phyloP scores from a whole-genome alignment of 2,329 filamentous ascomycete genomes.

The Bisporella sp. region DNA sequence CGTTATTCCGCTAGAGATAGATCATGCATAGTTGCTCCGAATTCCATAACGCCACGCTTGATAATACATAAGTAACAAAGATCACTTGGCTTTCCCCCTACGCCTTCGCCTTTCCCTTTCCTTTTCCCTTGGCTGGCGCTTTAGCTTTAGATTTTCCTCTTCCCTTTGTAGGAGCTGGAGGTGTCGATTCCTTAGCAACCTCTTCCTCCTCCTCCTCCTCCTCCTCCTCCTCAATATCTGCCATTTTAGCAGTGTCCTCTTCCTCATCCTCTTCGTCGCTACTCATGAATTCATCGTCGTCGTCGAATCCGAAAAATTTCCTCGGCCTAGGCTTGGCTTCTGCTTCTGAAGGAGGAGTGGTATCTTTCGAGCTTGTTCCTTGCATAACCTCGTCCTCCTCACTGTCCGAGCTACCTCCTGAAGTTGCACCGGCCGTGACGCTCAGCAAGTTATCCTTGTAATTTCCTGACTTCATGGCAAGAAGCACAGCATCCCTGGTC shows the following conservation, averaged over 20 bases:
- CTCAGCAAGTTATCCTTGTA: constrained; percentile 53
- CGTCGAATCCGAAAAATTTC: constrained; percentile 70
- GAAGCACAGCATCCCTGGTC: constrained; percentile 68
- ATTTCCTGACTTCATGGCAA: constrained; percentile 58
- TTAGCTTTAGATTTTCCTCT: constrained; percentile 37
- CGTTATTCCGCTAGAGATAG: neutral
- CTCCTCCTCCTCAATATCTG: constrained; percentile 9
- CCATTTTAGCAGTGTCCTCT: constrained; percentile 3
- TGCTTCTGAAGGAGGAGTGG: constrained; percentile 39
- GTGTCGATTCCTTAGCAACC: constrained; percentile 17
- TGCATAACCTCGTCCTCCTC: constrained; percentile 25
- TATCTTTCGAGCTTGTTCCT: constrained; percentile 32
- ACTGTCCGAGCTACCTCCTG: constrained; percentile 17
- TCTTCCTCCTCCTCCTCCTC: constrained; percentile 14
- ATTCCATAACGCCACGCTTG: neutral
- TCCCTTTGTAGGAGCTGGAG: constrained; percentile 8
- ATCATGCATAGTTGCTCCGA: neutral
- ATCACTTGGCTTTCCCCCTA: neutral
- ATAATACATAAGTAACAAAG: neutral
- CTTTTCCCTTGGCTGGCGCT: constrained; percentile 18
- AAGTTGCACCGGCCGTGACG: constrained; percentile 29
- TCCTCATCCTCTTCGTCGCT: constrained; percentile 49
- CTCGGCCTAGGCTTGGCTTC: constrained; percentile 26
- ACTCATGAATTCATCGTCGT: constrained; percentile 70
- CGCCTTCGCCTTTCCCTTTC: constrained; percentile 12